A percentile compares a stretch with the other conserved stretches of the same genome.
Evolutionary conservation across 140 eudicot genomes (phyloP).

Genomic region (Flaveria floridana): DNA sequence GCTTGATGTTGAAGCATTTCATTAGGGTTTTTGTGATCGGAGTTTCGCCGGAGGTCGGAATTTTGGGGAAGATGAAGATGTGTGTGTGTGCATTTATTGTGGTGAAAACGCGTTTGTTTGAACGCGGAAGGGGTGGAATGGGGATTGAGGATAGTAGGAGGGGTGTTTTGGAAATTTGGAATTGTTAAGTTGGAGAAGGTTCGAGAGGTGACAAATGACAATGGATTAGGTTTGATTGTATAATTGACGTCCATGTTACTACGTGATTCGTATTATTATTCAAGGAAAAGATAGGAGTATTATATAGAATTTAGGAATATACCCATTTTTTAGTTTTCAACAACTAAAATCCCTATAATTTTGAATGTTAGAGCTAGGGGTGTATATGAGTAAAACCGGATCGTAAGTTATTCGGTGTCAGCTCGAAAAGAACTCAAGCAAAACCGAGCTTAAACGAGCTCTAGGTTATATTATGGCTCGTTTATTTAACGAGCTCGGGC

Average conservation of each 20-base stretch:
- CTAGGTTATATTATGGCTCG: no score
- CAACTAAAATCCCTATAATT: no score
- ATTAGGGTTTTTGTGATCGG: conserved; percentile 10
- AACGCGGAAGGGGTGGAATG: conserved; percentile 33
- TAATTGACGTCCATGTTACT: conserved; percentile 40
- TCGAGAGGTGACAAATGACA: conserved; percentile 36
- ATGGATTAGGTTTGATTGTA: conserved; percentile 17
- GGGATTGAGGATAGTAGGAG: conserved; percentile 9
- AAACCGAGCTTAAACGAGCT: no score
- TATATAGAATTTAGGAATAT: no score
- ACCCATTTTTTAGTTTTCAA: no score
- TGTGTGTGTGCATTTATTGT: conserved; percentile 1
- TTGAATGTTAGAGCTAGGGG: no score
- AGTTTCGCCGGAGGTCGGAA: not conserved
- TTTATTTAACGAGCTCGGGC: no score
- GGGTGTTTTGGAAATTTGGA: not conserved
- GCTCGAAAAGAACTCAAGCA: no score
- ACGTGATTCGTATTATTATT: conserved; percentile 24
- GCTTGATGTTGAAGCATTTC: conserved; percentile 33
- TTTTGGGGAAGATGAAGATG: conserved; percentile 22
- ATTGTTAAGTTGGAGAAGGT: conserved; percentile 31
- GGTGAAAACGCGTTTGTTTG: conserved; percentile 33
- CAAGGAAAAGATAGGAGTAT: no score
- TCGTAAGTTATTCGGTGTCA: no score
- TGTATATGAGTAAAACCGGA: no score